phyloP scores from a whole-genome alignment of 2,329 filamentous ascomycete genomes.

The Ramichloridium luteum region DNA sequence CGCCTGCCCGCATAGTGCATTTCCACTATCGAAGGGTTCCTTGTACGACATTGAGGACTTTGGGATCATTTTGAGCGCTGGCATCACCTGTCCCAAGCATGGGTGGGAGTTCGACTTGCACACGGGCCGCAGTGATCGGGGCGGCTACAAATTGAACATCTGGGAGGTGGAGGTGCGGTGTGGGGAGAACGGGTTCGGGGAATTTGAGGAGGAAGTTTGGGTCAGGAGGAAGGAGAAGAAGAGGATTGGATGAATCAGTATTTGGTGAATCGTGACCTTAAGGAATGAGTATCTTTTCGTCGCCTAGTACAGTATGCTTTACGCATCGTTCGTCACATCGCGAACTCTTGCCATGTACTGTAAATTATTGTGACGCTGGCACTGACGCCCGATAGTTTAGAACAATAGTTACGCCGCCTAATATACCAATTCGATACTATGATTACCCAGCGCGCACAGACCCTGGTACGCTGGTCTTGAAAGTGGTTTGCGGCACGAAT shows the following conservation, averaged over 20 bases:
- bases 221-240: slow-evolving; percentile 24
- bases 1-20: slow-evolving; percentile 59
- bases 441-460: background rate
- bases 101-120: slow-evolving; percentile 60
- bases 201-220: slow-evolving; percentile 20
- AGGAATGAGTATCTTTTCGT: too few relatives aligned
- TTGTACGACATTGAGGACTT: slow-evolving; percentile 65
- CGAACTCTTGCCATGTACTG: too few relatives aligned
- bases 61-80: slow-evolving; percentile 49
- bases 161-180: slow-evolving; percentile 49
- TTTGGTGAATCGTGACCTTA: too few relatives aligned
- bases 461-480: background rate
- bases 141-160: slow-evolving; percentile 47
- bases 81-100: slow-evolving; percentile 56
- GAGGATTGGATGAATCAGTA: slow-evolving; percentile 11
- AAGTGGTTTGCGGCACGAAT: background rate
- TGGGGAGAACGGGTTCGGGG: slow-evolving; percentile 11
- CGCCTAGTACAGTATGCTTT: too few relatives aligned
- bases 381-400: too few relatives aligned
- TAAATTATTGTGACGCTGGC: too few relatives aligned
- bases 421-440: too few relatives aligned
- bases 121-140: slow-evolving; percentile 50
- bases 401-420: too few relatives aligned
- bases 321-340: too few relatives aligned
- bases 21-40: slow-evolving; percentile 49